Percentiles rank a stretch among this genome's conserved stretches.
These are phyloP conservation scores for Neurospora intermedia DNA, from an alignment of 495 filamentous ascomycete genomes.

Conservation along the genomic window DNA sequence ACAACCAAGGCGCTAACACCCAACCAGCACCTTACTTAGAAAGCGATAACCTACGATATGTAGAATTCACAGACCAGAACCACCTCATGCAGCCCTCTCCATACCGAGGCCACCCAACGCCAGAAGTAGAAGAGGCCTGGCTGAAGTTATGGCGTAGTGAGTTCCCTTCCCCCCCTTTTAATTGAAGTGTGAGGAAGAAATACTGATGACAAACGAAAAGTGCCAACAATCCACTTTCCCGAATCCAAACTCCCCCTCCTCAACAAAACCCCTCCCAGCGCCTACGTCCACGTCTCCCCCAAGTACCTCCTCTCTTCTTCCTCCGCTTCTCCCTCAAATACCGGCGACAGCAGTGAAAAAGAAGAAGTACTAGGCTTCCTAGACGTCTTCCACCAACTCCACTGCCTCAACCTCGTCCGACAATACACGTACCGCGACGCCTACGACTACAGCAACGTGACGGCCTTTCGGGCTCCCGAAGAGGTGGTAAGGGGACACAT, in stretches of 20 bases:
- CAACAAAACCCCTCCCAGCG: background rate
- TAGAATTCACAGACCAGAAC: background rate
- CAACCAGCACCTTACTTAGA: background rate
- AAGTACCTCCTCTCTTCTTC: background rate
- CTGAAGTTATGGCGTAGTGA: background rate
- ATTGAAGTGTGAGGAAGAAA: too few relatives aligned
- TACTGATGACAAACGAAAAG: background rate
- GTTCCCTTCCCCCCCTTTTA: too few relatives aligned
- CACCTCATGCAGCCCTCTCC: background rate
- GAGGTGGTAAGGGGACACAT: background rate
- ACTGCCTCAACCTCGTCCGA: background rate
- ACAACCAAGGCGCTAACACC: background rate
- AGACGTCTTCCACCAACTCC: background rate
- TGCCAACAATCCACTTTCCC: background rate
- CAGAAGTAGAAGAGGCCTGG: background rate
- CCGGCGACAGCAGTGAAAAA: too few relatives aligned
- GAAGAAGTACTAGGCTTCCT: background rate
- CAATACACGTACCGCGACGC: background rate
- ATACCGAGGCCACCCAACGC: background rate
- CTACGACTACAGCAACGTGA: slow-evolving; percentile 1
- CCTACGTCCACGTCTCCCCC: background rate
- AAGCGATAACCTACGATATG: background rate
- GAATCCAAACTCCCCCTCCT: background rate
- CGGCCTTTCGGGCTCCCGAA: background rate
- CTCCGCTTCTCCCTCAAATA: too few relatives aligned